Conservation (phyloP, 2,329 filamentous ascomycete species). For the Cadophora luteo-olivacea region DNA sequence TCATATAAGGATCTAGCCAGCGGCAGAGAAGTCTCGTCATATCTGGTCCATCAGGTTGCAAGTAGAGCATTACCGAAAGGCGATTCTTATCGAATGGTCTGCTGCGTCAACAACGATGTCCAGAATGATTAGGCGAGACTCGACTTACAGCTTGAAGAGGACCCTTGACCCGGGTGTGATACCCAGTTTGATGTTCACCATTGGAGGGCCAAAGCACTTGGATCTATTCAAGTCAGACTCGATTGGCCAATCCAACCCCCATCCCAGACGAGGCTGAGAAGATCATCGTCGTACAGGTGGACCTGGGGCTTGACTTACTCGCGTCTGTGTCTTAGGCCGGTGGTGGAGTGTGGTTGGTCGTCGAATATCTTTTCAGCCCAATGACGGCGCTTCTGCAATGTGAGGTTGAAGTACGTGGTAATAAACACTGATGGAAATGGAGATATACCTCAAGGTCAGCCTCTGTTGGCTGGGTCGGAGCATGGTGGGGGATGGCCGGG, state of each 20-base stretch:
- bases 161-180: constrained; percentile 57
- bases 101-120: constrained; percentile 4
- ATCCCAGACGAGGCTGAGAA: constrained; percentile 24
- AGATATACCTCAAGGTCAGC: constrained; percentile 39
- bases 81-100: constrained; percentile 63
- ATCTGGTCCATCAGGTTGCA: constrained; percentile 50
- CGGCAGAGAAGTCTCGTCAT: constrained; percentile 43
- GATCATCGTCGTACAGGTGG: constrained; percentile 21
- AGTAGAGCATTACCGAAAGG: constrained; percentile 59
- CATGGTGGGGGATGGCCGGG: constrained; percentile 31
- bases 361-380: constrained; percentile 69
- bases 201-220: constrained; percentile 54
- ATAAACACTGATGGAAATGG: constrained; percentile 15
- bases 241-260: constrained; percentile 24
- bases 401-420: constrained; percentile 26
- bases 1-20: constrained; percentile 40
- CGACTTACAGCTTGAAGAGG: constrained; percentile 60
- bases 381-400: constrained; percentile 53
- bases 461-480: constrained; percentile 31
- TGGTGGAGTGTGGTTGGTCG: constrained; percentile 56
- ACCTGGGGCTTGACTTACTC: constrained; percentile 42
- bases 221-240: constrained; percentile 47
- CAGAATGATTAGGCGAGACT: not conserved
- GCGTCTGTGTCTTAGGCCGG: constrained; percentile 53
- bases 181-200: constrained; percentile 51